Evolutionary conservation across 345 rosid species (phyloP).

Genomic region (Populus deltoides): DNA sequence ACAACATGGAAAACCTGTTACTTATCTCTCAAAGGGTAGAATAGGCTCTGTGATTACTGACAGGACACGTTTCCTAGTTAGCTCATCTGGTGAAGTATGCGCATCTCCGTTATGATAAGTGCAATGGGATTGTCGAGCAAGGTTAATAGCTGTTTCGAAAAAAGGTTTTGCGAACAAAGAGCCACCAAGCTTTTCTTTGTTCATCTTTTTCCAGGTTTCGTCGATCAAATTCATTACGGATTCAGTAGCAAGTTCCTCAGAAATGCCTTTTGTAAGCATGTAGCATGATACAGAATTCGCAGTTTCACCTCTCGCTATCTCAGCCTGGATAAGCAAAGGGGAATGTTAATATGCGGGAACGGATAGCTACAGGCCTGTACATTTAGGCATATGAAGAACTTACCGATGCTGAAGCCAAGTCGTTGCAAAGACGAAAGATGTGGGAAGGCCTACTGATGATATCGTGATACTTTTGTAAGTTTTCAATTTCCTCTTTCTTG

Average conservation of each 20-base stretch:
- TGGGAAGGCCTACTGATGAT: conserved; percentile 34
- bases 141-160: conserved; percentile 19
- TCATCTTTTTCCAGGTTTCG: conserved; percentile 39
- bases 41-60: conserved; percentile 36
- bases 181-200: neutral
- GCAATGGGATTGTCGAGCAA: conserved; percentile 32
- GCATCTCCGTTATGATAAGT: conserved; percentile 42
- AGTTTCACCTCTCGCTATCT: conserved; percentile 35
- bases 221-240: conserved; percentile 26
- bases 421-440: conserved; percentile 42
- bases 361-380: neutral
- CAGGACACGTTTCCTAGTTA: conserved; percentile 18
- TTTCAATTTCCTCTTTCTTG: conserved; percentile 15
- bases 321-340: conserved; percentile 26
- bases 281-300: conserved; percentile 30
- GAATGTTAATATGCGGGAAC: neutral
- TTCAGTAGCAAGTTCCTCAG: conserved; percentile 26
- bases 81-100: conserved; percentile 31
- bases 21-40: too few relatives aligned
- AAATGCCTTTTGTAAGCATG: conserved; percentile 32
- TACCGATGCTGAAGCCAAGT: conserved; percentile 41
- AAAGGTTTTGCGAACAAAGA: conserved; percentile 22
- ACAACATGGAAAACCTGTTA: too few relatives aligned
- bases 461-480: conserved; percentile 23
- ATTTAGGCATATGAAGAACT: neutral